Evolutionary conservation across 2,329 filamentous ascomycete genomes (phyloP), one percentile per base, ranked within the genome.

Genomic region (Clonostachys byssicola): DNA sequence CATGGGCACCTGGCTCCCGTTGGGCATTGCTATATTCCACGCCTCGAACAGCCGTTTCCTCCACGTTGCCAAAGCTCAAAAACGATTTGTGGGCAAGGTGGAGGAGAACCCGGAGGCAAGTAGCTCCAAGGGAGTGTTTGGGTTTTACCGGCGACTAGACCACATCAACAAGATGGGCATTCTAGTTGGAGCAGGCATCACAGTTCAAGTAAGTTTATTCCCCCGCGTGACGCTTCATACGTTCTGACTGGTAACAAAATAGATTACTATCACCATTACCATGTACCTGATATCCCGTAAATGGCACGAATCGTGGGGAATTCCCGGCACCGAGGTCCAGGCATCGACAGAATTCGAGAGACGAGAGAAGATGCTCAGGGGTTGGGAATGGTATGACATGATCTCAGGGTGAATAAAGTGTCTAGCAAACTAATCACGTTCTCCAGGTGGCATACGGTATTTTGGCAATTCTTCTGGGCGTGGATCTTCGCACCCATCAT

Each of bases 21-120:
- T 81, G 43, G 83, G 83, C 20, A 80, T 87, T 47, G 82, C 80
- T 8, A 64, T 87, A 6, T 86, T 86, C 57, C 82, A 86, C 56
- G 82, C 80, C 18, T 77, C 78, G 50, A 84, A 85, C 58, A 75
- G 71, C 55, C 78, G 80, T 47, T 80, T 86, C 46, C 71, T 83
- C 16, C 68, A 82, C 52, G 70, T 83, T 47, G 80, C 80, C 44
- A 73, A 72, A 52, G 68, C 73, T 23, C 81, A 85, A 59, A 71
- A 67, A 52, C 71, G 72, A 45, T 66, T 66, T 30, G 41, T 23
- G 42, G 20, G 10, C 40, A 42, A 42, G 23, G 16, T 38, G 30
- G 30, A 6, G 12, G 20, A 40, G 17, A 17, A 40, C 4, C 12
- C 16, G 18, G 10, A 45, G 43, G 47, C 23, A 30, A 12, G 36